Conservation (phyloP, 2,329 filamentous ascomycete species). For the Talaromyces sp. region DNA sequence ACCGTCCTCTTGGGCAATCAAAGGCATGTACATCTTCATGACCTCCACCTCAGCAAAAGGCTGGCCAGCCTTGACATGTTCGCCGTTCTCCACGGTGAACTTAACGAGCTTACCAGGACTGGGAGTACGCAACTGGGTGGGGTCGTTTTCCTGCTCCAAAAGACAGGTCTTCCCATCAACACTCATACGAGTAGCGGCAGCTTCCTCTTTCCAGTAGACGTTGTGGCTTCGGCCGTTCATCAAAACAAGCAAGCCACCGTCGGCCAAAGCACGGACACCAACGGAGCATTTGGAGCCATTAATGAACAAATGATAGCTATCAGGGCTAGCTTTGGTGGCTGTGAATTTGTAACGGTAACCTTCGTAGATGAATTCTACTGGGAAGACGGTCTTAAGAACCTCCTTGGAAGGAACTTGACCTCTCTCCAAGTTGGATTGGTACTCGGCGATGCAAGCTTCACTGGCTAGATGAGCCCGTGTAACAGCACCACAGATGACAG, state of each 20-base stretch:
- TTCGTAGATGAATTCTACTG: conserved; percentile 98
- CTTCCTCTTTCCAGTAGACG: conserved; percentile 99
- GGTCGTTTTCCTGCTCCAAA: conserved; percentile 97
- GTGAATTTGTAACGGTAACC: conserved; percentile 97
- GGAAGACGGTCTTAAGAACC: conserved; percentile 94
- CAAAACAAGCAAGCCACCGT: conserved; percentile 88
- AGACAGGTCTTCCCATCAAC: conserved; percentile 98
- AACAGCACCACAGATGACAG: conserved; percentile 91
- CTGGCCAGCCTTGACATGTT: conserved; percentile 88
- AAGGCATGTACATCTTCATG: conserved; percentile 99
- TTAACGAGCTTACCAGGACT: conserved; percentile 98
- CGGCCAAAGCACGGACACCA: conserved; percentile 85
- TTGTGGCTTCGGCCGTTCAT: conserved; percentile 93
- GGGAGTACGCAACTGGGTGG: conserved; percentile 90
- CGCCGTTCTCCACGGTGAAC: conserved; percentile 91
- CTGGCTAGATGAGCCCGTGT: conserved; percentile 95
- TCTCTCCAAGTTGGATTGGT: conserved; percentile 85
- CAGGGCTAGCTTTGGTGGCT: conserved; percentile 81
- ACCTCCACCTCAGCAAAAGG: conserved; percentile 96
- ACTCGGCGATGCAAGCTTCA: conserved; percentile 82
- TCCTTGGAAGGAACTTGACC: conserved; percentile 97
- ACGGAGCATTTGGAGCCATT: conserved; percentile 96
- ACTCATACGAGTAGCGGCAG: conserved; percentile 88
- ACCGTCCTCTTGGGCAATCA: conserved; percentile 91
- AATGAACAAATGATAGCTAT: conserved; percentile 98